Conservation (phyloP, 305 asterid species). For the Vinca major region DNA sequence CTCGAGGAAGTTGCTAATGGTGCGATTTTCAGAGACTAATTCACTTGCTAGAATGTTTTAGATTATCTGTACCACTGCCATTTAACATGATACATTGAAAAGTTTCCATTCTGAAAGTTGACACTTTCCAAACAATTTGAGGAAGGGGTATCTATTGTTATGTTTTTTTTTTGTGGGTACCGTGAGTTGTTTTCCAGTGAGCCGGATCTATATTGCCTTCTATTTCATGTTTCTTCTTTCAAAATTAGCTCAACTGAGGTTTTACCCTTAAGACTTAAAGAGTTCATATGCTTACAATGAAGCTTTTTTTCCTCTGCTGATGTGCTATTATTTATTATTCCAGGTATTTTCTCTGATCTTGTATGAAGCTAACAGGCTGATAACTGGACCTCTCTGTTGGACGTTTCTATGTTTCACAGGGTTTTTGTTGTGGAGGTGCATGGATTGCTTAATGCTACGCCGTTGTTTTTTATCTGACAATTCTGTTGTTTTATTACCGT, state of each 20-base stretch:
- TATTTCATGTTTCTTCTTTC: neutral
- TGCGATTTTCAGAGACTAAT: too few relatives aligned
- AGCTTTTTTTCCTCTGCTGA: slow-evolving; percentile 31
- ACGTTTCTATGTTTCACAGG: slow-evolving; percentile 60
- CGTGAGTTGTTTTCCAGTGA: too few relatives aligned
- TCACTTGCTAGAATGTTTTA: too few relatives aligned
- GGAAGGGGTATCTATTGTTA: neutral
- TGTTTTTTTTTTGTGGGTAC: neutral
- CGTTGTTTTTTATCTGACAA: slow-evolving; percentile 12
- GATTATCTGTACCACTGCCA: too few relatives aligned
- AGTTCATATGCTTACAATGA: slow-evolving; percentile 2
- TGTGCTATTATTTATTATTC: slow-evolving; percentile 52
- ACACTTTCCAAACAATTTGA: neutral
- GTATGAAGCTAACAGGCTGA: slow-evolving; percentile 86
- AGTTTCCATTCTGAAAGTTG: too few relatives aligned
- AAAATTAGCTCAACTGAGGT: neutral
- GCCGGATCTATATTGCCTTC: neutral
- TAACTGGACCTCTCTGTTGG: slow-evolving; percentile 53
- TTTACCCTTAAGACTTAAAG: neutral
- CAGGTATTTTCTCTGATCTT: slow-evolving; percentile 99
- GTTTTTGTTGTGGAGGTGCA: slow-evolving; percentile 30
- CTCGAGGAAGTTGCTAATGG: too few relatives aligned
- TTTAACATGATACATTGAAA: too few relatives aligned
- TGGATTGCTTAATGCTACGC: slow-evolving; percentile 33
- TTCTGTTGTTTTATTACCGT: neutral